Evolutionary conservation across 1,284 basidiomycete genomes (phyloP).

Genomic region (Heterobasidion occidentale): DNA sequence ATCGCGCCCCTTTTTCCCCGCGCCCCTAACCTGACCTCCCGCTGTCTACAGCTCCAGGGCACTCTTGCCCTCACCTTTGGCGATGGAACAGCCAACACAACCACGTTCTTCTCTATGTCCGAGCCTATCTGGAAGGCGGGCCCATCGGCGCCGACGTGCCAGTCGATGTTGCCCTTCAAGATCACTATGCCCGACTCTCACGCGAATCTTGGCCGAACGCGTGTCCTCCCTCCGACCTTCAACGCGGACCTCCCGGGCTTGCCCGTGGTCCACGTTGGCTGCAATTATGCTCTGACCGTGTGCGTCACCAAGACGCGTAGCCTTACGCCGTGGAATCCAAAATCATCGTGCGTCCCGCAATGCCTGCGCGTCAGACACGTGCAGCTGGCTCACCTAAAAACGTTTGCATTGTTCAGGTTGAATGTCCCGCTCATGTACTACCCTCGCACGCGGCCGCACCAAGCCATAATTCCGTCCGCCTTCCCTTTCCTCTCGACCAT

Average conservation of each 20-base stretch:
- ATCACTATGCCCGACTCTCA: slow-evolving; percentile 38
- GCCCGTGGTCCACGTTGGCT: slow-evolving; percentile 20
- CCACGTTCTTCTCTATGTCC: slow-evolving; percentile 23
- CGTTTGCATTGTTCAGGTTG: slow-evolving; percentile 21
- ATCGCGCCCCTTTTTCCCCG: not conserved
- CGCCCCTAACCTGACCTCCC: not conserved
- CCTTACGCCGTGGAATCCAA: slow-evolving; percentile 5
- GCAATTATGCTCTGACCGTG: slow-evolving; percentile 35
- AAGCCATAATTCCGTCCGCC: slow-evolving; percentile 26
- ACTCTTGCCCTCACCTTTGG: slow-evolving; percentile 33
- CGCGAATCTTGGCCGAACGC: slow-evolving; percentile 20
- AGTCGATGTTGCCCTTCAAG: slow-evolving; percentile 38
- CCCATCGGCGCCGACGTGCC: slow-evolving; percentile 24
- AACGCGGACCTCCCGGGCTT: slow-evolving; percentile 23
- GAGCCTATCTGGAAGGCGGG: slow-evolving; percentile 35
- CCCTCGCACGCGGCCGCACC: slow-evolving; percentile 45
- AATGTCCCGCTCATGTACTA: slow-evolving; percentile 30
- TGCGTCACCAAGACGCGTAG: slow-evolving; percentile 6
- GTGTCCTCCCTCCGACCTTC: slow-evolving; percentile 47
- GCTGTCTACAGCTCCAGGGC: slow-evolving; percentile 38
- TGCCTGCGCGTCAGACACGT: not conserved
- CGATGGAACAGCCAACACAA: slow-evolving; percentile 29
- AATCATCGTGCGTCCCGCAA: slow-evolving; percentile 8
- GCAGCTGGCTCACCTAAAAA: slow-evolving; percentile 2
- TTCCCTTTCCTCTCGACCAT: slow-evolving; percentile 36